These are phyloP conservation scores for Talaromyces nanjingensis DNA, from an alignment of 495 filamentous ascomycete genomes.

Conservation along the genomic window DNA sequence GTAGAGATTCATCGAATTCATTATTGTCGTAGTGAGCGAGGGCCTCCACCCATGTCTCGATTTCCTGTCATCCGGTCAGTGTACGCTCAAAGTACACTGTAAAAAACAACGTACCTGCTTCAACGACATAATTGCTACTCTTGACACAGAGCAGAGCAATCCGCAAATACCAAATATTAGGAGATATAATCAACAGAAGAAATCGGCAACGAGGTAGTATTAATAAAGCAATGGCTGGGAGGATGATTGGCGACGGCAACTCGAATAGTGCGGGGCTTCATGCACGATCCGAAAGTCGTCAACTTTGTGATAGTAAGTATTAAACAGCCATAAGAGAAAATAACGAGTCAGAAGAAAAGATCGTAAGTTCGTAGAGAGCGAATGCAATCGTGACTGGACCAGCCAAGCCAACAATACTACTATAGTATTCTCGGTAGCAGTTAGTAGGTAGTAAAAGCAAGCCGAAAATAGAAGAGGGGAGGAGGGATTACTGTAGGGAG, in stretches of 20 bases:
- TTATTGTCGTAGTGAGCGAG: constrained; percentile 91
- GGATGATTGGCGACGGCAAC: constrained; percentile 5
- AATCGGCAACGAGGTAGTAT: background rate
- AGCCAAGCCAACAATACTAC: background rate
- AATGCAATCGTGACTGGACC: constrained; percentile 3
- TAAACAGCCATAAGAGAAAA: background rate
- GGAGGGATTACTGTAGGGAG: background rate
- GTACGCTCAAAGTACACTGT: no score
- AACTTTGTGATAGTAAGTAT: background rate
- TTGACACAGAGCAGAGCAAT: background rate
- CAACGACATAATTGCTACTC: background rate
- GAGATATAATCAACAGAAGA: background rate
- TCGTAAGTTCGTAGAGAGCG: background rate
- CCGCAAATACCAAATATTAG: background rate
- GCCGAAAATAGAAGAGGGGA: background rate
- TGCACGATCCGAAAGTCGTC: constrained; percentile 1
- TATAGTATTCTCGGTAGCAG: background rate
- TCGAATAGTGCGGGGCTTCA: constrained; percentile 5
- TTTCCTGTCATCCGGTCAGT: constrained; percentile 75
- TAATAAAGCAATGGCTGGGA: constrained; percentile 2
- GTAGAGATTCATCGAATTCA: constrained; percentile 83
- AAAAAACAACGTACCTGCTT: background rate
- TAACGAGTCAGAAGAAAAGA: background rate
- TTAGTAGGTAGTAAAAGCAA: background rate
- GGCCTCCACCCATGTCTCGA: constrained; percentile 95